A percentile compares a stretch with the other conserved stretches of the same genome.
phyloP scores from a whole-genome alignment of 2,329 filamentous ascomycete species.

The Hypoxylon sp. region DNA sequence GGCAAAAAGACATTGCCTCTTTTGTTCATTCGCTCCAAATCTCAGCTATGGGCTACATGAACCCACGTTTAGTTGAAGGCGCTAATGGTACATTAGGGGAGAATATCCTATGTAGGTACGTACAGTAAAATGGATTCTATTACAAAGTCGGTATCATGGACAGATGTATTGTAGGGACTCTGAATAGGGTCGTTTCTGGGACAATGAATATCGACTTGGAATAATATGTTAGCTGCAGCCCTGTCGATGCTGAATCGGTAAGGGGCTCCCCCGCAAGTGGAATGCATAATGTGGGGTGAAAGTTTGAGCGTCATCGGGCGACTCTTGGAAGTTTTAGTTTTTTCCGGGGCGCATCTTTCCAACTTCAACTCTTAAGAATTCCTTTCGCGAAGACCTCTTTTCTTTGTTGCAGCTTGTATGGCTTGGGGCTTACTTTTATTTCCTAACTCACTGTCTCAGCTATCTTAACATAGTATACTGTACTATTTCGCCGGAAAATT shows the following conservation, averaged over 20 bases:
- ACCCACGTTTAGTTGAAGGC: constrained; percentile 20
- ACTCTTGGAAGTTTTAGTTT: constrained; percentile 12
- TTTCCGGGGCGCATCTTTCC: constrained; percentile 30
- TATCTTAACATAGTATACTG: not conserved
- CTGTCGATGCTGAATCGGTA: constrained; percentile 26
- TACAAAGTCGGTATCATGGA: not conserved
- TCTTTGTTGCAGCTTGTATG: constrained; percentile 6
- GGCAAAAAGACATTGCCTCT: constrained; percentile 35
- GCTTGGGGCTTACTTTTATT: not conserved
- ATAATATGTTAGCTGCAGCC: constrained; percentile 22
- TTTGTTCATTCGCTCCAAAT: constrained; percentile 27
- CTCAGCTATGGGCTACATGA: constrained; percentile 30
- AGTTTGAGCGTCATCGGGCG: constrained; percentile 42
- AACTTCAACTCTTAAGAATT: constrained; percentile 32
- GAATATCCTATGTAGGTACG: not conserved
- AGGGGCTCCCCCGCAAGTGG: constrained; percentile 44
- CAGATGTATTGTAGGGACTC: not conserved
- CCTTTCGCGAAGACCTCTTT: constrained; percentile 15
- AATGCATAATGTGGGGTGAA: constrained; percentile 40
- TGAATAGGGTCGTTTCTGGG: not conserved
- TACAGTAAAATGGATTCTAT: not conserved
- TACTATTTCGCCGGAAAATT: not conserved
- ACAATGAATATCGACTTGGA: not conserved
- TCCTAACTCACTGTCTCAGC: not conserved
- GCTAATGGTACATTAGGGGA: constrained; percentile 7